Percentiles rank a stretch among this genome's conserved stretches.
These are phyloP conservation scores for Rhazya stricta DNA, from an alignment of 257 asterid genomes.

Conservation along the genomic window DNA sequence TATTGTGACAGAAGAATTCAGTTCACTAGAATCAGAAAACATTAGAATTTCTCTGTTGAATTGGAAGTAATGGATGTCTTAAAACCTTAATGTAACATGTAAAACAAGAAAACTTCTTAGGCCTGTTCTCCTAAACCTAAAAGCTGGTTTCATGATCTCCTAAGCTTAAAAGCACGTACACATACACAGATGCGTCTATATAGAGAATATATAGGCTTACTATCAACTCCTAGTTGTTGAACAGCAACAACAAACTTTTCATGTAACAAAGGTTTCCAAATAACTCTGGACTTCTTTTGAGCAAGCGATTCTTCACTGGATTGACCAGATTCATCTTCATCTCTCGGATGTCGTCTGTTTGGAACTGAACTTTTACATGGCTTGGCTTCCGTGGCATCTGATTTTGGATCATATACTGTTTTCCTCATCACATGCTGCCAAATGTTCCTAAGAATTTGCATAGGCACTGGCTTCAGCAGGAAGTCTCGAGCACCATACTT, in stretches of 20 bases:
- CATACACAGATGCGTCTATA: not conserved
- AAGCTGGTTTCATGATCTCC: no score
- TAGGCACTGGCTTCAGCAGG: slow-evolving; percentile 60
- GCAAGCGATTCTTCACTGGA: slow-evolving; percentile 41
- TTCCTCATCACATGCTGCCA: slow-evolving; percentile 64
- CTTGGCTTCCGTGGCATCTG: slow-evolving; percentile 11
- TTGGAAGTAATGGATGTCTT: no score
- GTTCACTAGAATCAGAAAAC: no score
- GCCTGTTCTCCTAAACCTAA: no score
- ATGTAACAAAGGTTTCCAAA: slow-evolving; percentile 64
- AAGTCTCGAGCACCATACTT: slow-evolving; percentile 73
- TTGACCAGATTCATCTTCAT: slow-evolving; percentile 43
- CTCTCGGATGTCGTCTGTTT: slow-evolving; percentile 25
- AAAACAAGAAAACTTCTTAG: no score
- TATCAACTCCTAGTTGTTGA: slow-evolving; percentile 56
- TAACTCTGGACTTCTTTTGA: slow-evolving; percentile 64
- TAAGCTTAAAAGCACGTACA: no score
- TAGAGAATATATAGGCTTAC: slow-evolving; percentile 19
- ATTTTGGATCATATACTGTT: slow-evolving; percentile 30
- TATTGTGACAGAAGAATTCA: no score
- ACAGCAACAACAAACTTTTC: slow-evolving; percentile 58
- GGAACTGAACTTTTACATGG: not conserved
- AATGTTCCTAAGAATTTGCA: slow-evolving; percentile 57
- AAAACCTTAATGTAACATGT: no score
- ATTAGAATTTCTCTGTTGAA: no score